Evolutionary conservation across 2,329 filamentous ascomycete genomes (phyloP), one percentile per base, ranked within the genome.

Genomic region (Pseudonectria buxi): DNA sequence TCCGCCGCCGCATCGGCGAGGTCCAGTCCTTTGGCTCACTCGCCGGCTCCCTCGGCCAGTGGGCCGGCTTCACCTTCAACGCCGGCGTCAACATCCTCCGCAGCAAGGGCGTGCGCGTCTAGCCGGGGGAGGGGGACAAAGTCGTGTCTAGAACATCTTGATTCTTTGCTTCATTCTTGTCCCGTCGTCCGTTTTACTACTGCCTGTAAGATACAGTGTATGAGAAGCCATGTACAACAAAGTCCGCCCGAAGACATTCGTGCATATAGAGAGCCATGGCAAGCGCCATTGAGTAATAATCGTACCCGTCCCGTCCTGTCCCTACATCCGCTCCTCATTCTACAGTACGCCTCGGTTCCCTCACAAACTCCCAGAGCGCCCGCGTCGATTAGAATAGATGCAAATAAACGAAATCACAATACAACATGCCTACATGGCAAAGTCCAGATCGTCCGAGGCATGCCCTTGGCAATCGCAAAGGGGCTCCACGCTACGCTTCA

Each of bases 61-160:
- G 86, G 81, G 61, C 83, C n/a, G 79, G 83, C 6, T 95, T 94
- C 60, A 86, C 86, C 31, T 80, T 80, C 3, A 76, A 76, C 36
- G 85, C 85, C 6, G 73, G 81, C 12, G 62, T 95, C 37, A 95
- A 95, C 54, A 72, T 94, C 33, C 65, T 94, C 47, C 76, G 89
- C 63, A 95, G 87, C 61, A 94, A 89, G 66, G 90, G 90, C 1
- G 68, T 88, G 45, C 81, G 83, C 56, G 78, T 96, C 58, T 94
- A 62, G n/a, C n/a, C n/a, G n/a, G n/a, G n/a, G n/a, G n/a, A n/a
- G n/a, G n/a, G n/a, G n/a, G n/a, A n/a, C n/a, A n/a, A n/a, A n/a
- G n/a, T n/a, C n/a, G n/a, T n/a, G n/a, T n/a, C n/a, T n/a, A n/a
- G n/a, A n/a, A n/a, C n/a, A n/a, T n/a, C n/a, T n/a, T n/a, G n/a